These are phyloP conservation scores for Rhizophagus sp. DNA, from an alignment of 192 early-diverging fungal genomes.

Conservation along the genomic window DNA sequence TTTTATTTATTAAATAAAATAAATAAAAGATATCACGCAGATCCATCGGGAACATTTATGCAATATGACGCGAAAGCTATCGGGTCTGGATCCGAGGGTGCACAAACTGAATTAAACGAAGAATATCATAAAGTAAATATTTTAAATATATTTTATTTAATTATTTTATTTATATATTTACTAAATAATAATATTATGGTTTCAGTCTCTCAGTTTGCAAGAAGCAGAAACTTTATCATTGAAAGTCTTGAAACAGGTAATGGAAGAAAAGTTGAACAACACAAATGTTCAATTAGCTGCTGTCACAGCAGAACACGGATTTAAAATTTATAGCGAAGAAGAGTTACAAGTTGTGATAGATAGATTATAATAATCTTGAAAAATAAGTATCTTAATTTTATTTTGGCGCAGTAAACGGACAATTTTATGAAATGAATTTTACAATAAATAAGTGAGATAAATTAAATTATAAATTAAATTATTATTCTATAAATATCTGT, in stretches of 20 bases:
- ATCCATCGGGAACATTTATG: constrained; percentile 98
- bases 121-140: constrained; percentile 82
- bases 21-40: constrained; percentile 77
- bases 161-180: constrained; percentile 24
- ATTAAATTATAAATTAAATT: too few species aligned
- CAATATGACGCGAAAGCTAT: constrained; percentile 98
- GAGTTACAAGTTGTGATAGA: constrained; percentile 81
- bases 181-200: background rate
- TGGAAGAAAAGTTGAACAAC: constrained; percentile 98
- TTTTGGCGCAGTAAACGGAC: background rate
- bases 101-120: constrained; percentile 96
- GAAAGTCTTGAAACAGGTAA: constrained; percentile 98
- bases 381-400: background rate
- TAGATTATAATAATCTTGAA: constrained; percentile 49
- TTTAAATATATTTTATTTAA: constrained; percentile 12
- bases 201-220: constrained; percentile 74
- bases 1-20: background rate
- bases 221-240: constrained; percentile 90
- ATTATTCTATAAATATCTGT: too few species aligned
- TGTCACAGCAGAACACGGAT: constrained; percentile 78
- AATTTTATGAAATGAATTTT: background rate
- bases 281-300: constrained; percentile 94
- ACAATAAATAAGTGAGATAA: too few species aligned
- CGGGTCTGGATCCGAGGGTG: constrained; percentile 98
- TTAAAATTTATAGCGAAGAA: constrained; percentile 75